Conservation (phyloP, 75 land plant genomes). For the Cunninghamia lanceolata region DNA sequence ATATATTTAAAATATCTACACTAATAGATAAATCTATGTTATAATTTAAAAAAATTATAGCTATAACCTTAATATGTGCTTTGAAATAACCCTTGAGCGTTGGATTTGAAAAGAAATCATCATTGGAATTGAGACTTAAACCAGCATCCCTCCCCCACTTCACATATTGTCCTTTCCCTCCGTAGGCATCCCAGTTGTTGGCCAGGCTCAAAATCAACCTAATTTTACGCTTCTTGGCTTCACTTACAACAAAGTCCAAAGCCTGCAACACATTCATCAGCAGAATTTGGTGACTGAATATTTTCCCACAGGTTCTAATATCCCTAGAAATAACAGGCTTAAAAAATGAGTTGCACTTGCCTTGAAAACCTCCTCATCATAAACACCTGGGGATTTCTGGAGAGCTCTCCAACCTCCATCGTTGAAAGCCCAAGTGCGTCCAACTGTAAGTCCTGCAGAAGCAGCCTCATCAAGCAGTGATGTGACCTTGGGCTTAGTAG, state of each 20-base stretch:
- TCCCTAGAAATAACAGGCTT: background rate
- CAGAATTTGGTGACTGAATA: background rate
- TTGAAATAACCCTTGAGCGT: constrained; percentile 26
- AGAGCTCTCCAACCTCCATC: constrained; percentile 28
- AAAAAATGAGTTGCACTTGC: background rate
- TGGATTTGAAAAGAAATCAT: constrained; percentile 33
- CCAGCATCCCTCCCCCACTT: constrained; percentile 29
- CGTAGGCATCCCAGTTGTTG: constrained; percentile 37
- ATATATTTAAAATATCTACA: too few species aligned
- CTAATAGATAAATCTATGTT: background rate
- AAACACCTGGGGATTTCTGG: constrained; percentile 27
- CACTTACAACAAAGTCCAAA: constrained; percentile 30
- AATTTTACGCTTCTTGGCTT: constrained; percentile 24
- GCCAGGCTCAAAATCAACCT: constrained; percentile 27
- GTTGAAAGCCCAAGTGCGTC: constrained; percentile 44
- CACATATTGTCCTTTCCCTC: constrained; percentile 47
- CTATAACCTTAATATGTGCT: constrained; percentile 31
- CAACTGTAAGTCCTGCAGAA: constrained; percentile 17
- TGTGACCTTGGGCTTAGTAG: background rate
- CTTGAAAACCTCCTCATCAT: constrained; percentile 27
- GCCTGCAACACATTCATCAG: constrained; percentile 20
- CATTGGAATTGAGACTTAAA: constrained; percentile 12
- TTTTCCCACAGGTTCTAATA: background rate
- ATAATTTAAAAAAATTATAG: background rate
- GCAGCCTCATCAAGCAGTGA: constrained; percentile 14